Evolutionary conservation across 1,139 yeast genomes (phyloP).

Genomic region (Nematodospora anomalae): DNA sequence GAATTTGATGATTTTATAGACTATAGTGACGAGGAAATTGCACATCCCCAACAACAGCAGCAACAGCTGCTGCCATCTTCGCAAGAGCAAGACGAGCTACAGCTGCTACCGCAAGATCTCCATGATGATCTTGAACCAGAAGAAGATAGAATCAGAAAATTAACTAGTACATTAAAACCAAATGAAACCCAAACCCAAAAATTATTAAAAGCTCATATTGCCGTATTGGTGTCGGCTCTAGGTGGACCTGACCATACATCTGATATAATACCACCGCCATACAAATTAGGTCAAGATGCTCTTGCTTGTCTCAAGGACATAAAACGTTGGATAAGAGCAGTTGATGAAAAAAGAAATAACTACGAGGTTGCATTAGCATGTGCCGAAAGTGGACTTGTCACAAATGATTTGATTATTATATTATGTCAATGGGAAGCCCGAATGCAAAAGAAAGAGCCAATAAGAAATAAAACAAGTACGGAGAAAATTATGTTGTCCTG

Average conservation of each 20-base stretch:
- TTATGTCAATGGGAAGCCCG: constrained; percentile 71
- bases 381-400: constrained; percentile 73
- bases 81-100: constrained; percentile 1
- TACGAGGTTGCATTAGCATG: constrained; percentile 89
- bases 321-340: constrained; percentile 81
- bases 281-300: constrained; percentile 88
- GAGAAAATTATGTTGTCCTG: constrained; percentile 69
- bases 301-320: constrained; percentile 84
- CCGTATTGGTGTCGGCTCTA: constrained; percentile 72
- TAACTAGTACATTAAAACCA: constrained; percentile 32
- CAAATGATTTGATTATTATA: constrained; percentile 73
- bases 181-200: constrained; percentile 43
- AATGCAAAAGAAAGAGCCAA: constrained; percentile 18
- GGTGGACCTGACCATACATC: constrained; percentile 75
- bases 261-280: constrained; percentile 46
- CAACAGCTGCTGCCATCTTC: neutral
- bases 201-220: constrained; percentile 62
- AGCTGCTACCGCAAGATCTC: neutral
- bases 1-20: constrained; percentile 15
- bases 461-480: constrained; percentile 35
- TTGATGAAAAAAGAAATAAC: constrained; percentile 68
- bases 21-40: constrained; percentile 12
- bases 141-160: constrained; percentile 29
- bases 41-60: constrained; percentile 1
- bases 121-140: constrained; percentile 16